These are phyloP conservation scores for Ploettnerulaceae sp. DNA, from an alignment of 2,329 filamentous ascomycete species.

Conservation along the genomic window DNA sequence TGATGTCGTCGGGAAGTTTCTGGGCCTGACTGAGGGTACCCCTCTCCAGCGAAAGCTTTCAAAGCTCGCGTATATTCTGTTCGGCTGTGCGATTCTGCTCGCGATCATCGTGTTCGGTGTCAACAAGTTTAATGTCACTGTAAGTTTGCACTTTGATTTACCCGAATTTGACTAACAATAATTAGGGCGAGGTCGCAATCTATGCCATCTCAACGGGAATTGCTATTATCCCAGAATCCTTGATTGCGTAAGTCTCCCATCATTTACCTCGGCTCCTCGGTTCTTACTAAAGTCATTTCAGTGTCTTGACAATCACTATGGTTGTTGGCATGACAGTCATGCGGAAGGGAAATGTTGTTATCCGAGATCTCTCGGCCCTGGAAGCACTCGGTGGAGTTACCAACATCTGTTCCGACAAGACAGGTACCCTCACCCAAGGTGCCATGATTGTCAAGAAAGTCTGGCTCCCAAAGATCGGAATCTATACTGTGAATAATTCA, in stretches of 20 bases:
- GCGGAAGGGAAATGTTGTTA: slow-evolving; percentile 52
- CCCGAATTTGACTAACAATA: too few species aligned
- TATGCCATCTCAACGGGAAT: slow-evolving; percentile 57
- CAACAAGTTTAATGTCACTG: too few species aligned
- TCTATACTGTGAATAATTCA: slow-evolving; percentile 47
- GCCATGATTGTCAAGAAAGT: slow-evolving; percentile 46
- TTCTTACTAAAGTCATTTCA: too few species aligned
- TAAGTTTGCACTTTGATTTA: too few species aligned
- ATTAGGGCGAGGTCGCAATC: slow-evolving; percentile 53
- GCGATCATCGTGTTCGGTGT: slow-evolving; percentile 61
- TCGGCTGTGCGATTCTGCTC: slow-evolving; percentile 57
- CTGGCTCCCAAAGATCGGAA: slow-evolving; percentile 49
- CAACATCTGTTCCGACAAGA: slow-evolving; percentile 69
- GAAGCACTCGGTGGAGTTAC: slow-evolving; percentile 54
- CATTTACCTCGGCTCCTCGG: too few species aligned
- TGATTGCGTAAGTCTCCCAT: too few species aligned
- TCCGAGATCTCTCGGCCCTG: slow-evolving; percentile 50
- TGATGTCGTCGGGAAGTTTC: slow-evolving; percentile 48
- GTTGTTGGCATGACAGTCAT: slow-evolving; percentile 55
- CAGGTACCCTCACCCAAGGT: slow-evolving; percentile 51
- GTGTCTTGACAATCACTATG: slow-evolving; percentile 64
- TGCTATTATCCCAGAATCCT: slow-evolving; percentile 57
- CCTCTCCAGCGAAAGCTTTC: slow-evolving; percentile 63
- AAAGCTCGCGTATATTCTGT: slow-evolving; percentile 58
- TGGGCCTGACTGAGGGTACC: slow-evolving; percentile 59